Evolutionary conservation across 2,329 filamentous ascomycete genomes (phyloP).

Genomic region (Canariomyces notabilis): DNA sequence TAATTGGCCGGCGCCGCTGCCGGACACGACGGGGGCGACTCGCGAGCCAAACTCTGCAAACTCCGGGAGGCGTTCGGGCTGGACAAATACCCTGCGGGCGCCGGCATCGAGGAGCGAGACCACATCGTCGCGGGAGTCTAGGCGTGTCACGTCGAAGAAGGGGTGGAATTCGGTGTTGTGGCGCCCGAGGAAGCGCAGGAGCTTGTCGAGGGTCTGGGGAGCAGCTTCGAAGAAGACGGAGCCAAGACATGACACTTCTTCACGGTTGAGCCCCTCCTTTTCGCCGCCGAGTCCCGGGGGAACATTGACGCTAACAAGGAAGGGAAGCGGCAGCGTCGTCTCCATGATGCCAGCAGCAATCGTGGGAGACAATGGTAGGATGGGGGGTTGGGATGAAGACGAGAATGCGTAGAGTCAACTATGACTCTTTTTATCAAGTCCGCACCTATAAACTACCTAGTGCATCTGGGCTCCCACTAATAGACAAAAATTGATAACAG

Average conservation of each 20-base stretch:
- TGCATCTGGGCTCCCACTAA: neutral
- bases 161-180: constrained; percentile 52
- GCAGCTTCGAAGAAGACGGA: constrained; percentile 53
- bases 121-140: constrained; percentile 67
- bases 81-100: constrained; percentile 78
- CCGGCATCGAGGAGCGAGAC: constrained; percentile 79
- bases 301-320: constrained; percentile 54
- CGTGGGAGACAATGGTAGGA: neutral
- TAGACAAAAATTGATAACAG: constrained; percentile 13
- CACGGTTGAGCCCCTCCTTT: constrained; percentile 48
- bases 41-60: constrained; percentile 53
- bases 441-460: neutral
- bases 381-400: neutral
- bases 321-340: constrained; percentile 58
- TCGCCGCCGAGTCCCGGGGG: constrained; percentile 43
- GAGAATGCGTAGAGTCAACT: neutral
- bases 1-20: constrained; percentile 18
- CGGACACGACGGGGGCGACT: constrained; percentile 48
- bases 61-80: constrained; percentile 59
- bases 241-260: constrained; percentile 56
- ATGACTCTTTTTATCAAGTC: neutral
- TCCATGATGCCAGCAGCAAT: constrained; percentile 44
- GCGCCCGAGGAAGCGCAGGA: constrained; percentile 44
- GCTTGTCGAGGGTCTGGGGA: constrained; percentile 36
- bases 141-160: constrained; percentile 70